These are phyloP conservation scores for Hyphopichia khmerensis DNA, from an alignment of 1,139 yeast genomes.

Conservation along the genomic window DNA sequence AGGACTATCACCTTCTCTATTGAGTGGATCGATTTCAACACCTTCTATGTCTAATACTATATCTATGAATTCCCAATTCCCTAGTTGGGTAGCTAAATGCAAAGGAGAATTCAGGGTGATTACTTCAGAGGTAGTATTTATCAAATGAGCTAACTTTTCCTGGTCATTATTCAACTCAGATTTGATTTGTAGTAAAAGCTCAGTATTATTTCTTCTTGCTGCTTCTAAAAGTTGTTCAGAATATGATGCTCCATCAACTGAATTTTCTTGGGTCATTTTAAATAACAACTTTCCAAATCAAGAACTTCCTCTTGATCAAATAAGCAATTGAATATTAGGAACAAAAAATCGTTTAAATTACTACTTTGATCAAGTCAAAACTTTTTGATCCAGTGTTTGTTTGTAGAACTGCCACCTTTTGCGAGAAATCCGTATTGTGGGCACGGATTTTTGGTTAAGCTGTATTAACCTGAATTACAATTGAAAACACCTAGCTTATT, in stretches of 20 bases:
- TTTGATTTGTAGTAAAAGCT: conserved; percentile 61
- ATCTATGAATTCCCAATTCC: conserved; percentile 87
- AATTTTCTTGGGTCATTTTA: not conserved
- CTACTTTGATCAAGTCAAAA: no score
- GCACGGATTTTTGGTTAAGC: not conserved
- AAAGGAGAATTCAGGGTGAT: conserved; percentile 76
- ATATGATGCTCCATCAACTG: conserved; percentile 61
- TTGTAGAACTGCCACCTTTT: not conserved
- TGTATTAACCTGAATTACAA: no score
- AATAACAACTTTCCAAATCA: not conserved
- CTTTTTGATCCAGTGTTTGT: not conserved
- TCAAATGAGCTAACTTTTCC: conserved; percentile 52
- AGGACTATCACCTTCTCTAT: conserved; percentile 84
- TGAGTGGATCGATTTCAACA: conserved; percentile 82
- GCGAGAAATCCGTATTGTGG: not conserved
- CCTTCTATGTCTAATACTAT: conserved; percentile 82
- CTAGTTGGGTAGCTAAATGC: conserved; percentile 78
- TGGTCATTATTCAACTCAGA: conserved; percentile 45
- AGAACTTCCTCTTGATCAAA: no score
- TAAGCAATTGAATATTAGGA: no score
- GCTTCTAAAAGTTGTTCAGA: conserved; percentile 83
- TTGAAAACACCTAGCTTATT: no score
- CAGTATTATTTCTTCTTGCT: conserved; percentile 84
- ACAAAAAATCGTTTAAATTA: no score
- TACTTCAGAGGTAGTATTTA: conserved; percentile 73